A percentile compares a stretch with the other conserved stretches of the same genome.
phyloP scores from a whole-genome alignment of 1,139 yeast genomes.

The Geotrichum bryndzae region DNA sequence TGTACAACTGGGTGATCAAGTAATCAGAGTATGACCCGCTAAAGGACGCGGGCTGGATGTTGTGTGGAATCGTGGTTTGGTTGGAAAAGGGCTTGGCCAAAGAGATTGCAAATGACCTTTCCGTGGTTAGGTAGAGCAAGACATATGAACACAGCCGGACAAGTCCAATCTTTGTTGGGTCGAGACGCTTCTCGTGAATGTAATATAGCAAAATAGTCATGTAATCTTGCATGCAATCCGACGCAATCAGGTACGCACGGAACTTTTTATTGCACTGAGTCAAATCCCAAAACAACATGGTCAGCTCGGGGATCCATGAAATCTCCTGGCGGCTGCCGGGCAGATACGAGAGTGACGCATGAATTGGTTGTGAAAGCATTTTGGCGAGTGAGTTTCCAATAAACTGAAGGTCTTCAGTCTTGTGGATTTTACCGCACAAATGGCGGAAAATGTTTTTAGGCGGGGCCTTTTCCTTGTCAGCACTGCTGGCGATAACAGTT shows the following conservation, averaged over 20 bases:
- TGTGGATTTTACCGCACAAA: conserved; percentile 35
- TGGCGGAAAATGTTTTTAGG: conserved; percentile 32
- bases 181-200: conserved; percentile 45
- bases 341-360: conserved; percentile 31
- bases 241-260: conserved; percentile 44
- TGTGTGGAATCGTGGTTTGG: conserved; percentile 30
- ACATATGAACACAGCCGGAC: conserved; percentile 58
- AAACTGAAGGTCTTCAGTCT: conserved; percentile 41
- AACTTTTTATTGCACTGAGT: conserved; percentile 56
- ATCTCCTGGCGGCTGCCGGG: conserved; percentile 33
- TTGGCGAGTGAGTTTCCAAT: conserved; percentile 38
- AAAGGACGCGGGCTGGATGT: conserved; percentile 29
- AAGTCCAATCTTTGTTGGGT: conserved; percentile 42
- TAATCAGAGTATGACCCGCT: conserved; percentile 35
- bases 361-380: conserved; percentile 32
- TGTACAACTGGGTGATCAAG: conserved; percentile 28
- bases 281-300: conserved; percentile 69
- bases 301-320: conserved; percentile 42
- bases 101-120: conserved; percentile 31
- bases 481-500: conserved; percentile 1
- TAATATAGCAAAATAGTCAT: conserved; percentile 52
- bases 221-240: conserved; percentile 48
- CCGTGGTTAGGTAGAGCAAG: conserved; percentile 55
- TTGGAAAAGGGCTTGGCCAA: conserved; percentile 26
- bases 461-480: conserved; percentile 4